Conservation (phyloP, 768 basidiomycete genomes). For the Leccinum uliginosum region DNA sequence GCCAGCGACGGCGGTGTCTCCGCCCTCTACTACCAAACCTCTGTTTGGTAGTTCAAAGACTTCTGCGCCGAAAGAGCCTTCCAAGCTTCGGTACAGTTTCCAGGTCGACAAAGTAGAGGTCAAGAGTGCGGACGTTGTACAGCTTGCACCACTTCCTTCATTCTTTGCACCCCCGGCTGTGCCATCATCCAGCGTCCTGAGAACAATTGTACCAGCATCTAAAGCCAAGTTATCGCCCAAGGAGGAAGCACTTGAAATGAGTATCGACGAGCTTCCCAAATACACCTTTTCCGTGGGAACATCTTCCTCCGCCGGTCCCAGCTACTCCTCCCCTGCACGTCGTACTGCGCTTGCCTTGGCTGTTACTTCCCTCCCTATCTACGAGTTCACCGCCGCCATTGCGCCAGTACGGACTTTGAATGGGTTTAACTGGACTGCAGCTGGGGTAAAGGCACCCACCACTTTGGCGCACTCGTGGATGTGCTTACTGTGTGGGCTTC, state of each 20-base stretch:
- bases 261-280: constrained; percentile 31
- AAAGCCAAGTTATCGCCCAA: constrained; percentile 25
- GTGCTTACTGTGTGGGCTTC: constrained; percentile 49
- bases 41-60: constrained; percentile 36
- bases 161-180: constrained; percentile 29
- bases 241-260: constrained; percentile 28
- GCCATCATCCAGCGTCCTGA: not conserved
- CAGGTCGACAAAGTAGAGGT: constrained; percentile 48
- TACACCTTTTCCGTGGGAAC: constrained; percentile 27
- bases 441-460: constrained; percentile 48
- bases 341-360: constrained; percentile 39
- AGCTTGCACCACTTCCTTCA: constrained; percentile 9
- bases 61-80: constrained; percentile 68
- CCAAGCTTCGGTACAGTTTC: constrained; percentile 72
- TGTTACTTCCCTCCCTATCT: constrained; percentile 43
- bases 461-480: constrained; percentile 41
- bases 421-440: constrained; percentile 60
- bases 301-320: constrained; percentile 18
- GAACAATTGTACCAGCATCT: constrained; percentile 6
- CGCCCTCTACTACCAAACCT: constrained; percentile 20
- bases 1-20: constrained; percentile 12
- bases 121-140: constrained; percentile 11
- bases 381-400: constrained; percentile 28
- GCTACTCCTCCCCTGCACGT: constrained; percentile 20
- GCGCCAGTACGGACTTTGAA: constrained; percentile 24